phyloP scores from a whole-genome alignment of 2,329 filamentous ascomycete genomes.

The Tolypocladium capitatum region DNA sequence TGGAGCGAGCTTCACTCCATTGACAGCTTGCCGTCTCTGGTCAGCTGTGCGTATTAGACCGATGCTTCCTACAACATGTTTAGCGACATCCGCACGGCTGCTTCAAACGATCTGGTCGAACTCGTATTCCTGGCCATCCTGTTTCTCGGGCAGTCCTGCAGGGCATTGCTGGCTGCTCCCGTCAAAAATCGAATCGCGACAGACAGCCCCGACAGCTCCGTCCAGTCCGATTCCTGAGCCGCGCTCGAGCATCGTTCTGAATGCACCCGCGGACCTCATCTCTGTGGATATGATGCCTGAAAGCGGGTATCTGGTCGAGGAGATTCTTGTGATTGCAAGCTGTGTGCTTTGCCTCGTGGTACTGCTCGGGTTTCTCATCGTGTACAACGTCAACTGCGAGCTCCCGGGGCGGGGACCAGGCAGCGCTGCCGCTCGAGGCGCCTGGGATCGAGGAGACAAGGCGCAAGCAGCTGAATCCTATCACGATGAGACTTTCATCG shows the following conservation, averaged over 20 bases:
- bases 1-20: background rate
- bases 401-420: too few species aligned
- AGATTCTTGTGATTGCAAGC: background rate
- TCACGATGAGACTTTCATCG: constrained; percentile 11
- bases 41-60: background rate
- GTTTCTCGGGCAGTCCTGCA: too few species aligned
- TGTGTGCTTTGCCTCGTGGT: background rate
- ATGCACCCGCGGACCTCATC: background rate
- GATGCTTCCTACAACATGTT: background rate
- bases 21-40: background rate
- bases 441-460: background rate
- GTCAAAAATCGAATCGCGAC: too few species aligned
- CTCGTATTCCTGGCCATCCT: too few species aligned
- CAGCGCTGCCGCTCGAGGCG: too few species aligned
- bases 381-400: background rate
- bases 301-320: background rate
- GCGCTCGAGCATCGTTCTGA: too few species aligned
- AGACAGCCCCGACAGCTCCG: too few species aligned
- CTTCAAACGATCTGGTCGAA: background rate
- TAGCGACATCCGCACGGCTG: background rate
- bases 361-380: background rate
- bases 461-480: background rate
- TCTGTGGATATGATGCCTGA: background rate
- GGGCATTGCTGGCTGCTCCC: too few species aligned
- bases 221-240: too few species aligned